Percentiles rank a stretch among this genome's conserved stretches.
phyloP scores from a whole-genome alignment of 83 land plant species.

The Isoetes engelmannii region DNA sequence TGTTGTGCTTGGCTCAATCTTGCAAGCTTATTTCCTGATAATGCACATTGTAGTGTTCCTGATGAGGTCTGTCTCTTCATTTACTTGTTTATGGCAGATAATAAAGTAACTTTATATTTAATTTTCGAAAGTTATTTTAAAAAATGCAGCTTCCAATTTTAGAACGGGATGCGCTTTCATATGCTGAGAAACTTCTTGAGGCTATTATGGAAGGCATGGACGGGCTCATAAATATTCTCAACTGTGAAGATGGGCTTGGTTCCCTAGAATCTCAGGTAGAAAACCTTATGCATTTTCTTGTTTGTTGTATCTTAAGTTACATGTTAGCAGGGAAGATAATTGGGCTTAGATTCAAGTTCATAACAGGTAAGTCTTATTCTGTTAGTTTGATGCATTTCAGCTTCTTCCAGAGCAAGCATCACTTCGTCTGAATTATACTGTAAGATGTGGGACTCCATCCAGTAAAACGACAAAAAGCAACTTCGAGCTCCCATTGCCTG shows the following conservation, averaged over 20 bases:
- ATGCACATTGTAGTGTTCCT: constrained; percentile 73
- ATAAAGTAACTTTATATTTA: background rate
- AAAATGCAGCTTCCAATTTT: constrained; percentile 59
- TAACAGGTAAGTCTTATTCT: too few relatives aligned
- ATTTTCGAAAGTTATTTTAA: background rate
- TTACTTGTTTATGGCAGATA: background rate
- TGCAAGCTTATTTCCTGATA: constrained; percentile 92
- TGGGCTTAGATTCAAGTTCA: too few relatives aligned
- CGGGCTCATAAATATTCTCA: constrained; percentile 91
- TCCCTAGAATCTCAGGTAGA: constrained; percentile 81
- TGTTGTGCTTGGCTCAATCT: constrained; percentile 99
- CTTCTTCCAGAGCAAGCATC: constrained; percentile 41
- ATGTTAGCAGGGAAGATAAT: background rate
- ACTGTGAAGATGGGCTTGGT: constrained; percentile 98
- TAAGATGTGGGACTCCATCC: constrained; percentile 48
- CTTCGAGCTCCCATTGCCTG: constrained; percentile 65
- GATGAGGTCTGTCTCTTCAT: constrained; percentile 64
- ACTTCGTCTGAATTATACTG: constrained; percentile 55
- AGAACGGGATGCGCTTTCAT: constrained; percentile 87
- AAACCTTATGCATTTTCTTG: background rate
- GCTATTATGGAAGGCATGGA: constrained; percentile 98
- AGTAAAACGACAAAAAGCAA: constrained; percentile 46
- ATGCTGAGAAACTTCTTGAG: constrained; percentile 91
- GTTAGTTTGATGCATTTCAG: background rate
- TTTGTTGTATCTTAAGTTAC: background rate